Evolutionary conservation across 331 rosid genomes (phyloP).

Genomic region (Telfairia occidentalis): DNA sequence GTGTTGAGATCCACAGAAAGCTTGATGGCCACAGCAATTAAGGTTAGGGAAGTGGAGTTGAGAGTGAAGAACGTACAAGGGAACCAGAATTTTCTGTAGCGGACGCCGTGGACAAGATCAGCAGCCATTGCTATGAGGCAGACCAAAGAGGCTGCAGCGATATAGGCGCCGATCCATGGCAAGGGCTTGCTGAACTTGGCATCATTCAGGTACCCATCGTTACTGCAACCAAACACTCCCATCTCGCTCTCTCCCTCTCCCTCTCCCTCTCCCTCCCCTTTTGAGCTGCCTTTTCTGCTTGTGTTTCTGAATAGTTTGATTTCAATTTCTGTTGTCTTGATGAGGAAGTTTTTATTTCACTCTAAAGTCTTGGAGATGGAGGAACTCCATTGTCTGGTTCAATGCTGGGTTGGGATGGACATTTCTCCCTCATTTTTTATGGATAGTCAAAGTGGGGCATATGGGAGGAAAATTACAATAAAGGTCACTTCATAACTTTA

Average conservation of each 20-base stretch:
- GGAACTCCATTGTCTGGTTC: not conserved
- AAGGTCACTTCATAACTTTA: not conserved
- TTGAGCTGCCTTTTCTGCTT: constrained; percentile 1
- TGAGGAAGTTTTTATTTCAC: not conserved
- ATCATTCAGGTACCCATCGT: constrained; percentile 41
- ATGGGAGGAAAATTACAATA: not conserved
- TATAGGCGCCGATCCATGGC: constrained; percentile 91
- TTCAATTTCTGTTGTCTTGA: not conserved
- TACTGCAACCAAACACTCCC: constrained; percentile 42
- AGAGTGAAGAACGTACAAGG: constrained; percentile 63
- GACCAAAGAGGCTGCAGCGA: constrained; percentile 54
- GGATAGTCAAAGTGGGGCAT: not conserved
- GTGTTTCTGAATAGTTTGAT: not conserved
- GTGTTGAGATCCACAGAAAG: constrained; percentile 75
- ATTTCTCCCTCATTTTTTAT: not conserved
- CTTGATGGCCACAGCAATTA: constrained; percentile 53
- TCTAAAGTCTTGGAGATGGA: not conserved
- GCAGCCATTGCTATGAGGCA: constrained; percentile 51
- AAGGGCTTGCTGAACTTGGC: constrained; percentile 59
- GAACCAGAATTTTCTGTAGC: constrained; percentile 57
- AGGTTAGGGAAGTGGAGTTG: constrained; percentile 69
- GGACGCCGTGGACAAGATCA: constrained; percentile 52
- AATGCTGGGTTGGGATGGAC: not conserved
- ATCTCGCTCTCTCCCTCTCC: constrained; percentile 23
- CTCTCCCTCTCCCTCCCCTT: constrained; percentile 27